Evolutionary conservation across 1,139 yeast genomes (phyloP).

Genomic region (Yamadazyma siamensis): DNA sequence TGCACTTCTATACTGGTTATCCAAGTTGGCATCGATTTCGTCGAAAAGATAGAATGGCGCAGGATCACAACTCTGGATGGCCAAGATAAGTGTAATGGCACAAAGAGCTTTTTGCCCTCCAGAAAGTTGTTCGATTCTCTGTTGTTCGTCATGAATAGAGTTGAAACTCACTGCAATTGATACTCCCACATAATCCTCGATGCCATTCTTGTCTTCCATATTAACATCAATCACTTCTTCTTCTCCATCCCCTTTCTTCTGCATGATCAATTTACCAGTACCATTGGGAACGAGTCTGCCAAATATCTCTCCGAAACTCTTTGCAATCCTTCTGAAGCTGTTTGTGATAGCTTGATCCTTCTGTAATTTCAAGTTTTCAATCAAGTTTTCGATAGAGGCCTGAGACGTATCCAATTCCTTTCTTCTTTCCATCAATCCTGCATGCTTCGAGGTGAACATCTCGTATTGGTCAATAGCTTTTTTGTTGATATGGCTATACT

Average conservation of each 20-base stretch:
- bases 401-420: constrained; percentile 70
- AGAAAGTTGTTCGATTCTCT: constrained; percentile 83
- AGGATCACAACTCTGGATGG: constrained; percentile 92
- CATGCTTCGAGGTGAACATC: constrained; percentile 71
- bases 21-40: constrained; percentile 94
- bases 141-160: constrained; percentile 82
- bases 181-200: constrained; percentile 76
- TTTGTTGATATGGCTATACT: constrained; percentile 78
- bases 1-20: constrained; percentile 85
- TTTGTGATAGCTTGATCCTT: constrained; percentile 80
- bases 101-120: constrained; percentile 97
- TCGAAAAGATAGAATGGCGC: constrained; percentile 96
- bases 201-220: constrained; percentile 19
- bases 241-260: constrained; percentile 31
- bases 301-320: constrained; percentile 70
- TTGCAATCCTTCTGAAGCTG: constrained; percentile 75
- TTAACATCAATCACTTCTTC: constrained; percentile 14
- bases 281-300: constrained; percentile 83
- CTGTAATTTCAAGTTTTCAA: constrained; percentile 68
- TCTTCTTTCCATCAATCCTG: constrained; percentile 61
- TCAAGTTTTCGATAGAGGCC: constrained; percentile 68
- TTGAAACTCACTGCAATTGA: constrained; percentile 89
- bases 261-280: constrained; percentile 69
- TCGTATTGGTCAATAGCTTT: constrained; percentile 85
- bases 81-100: constrained; percentile 88